Evolutionary conservation across 2,329 filamentous ascomycete species (phyloP), one percentile per base, ranked within the genome.

Genomic region (Aspergillus melleus): DNA sequence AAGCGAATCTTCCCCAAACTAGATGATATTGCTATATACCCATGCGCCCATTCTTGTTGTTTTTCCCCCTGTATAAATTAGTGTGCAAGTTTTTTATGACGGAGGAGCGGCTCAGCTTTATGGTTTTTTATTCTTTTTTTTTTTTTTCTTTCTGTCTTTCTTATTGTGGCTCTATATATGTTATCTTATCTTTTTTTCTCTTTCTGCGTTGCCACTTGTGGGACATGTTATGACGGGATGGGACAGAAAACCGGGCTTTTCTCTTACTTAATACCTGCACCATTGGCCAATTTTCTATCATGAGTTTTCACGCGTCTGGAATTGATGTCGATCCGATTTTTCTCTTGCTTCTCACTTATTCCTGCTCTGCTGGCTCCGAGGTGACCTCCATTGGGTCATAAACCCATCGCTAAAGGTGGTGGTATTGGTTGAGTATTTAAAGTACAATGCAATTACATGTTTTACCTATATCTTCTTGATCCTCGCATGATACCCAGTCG

Each of bases 21-120:
- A 60, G 55, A 58, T 62, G 46, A 60, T 61, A 50, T 58, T 64
- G 61, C 50, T 64, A 58, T 66, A 68, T 69, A 68, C 64, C 66
- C 66, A 50, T 56, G 54, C 61, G 51, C 57, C 14, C 36, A 44
- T 58, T 58, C 59, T 56, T 61, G 58, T 58, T 55, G 59, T 24
- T 57, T 24, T 57, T 62, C 60, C 44, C 36, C 19, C 62, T 39
- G 49, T 69, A 65, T 72, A 67, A 65, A 64, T 66, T 65, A 57
- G 57, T 67, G 62, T 57, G 44, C 20, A 64, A 68, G 26, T 54
- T 52, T 52, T 50, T 52, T 58, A 39, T 47, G 55, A 44, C 30
- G 20, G 32, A 26, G 22, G 46, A 32, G 36, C 24, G 47, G 29
- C 19, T 47, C n/a, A 24, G 11, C 2, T 10, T 14, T 12, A 10